Evolutionary conservation across 148 eudicot genomes (phyloP).

Genomic region (Rhododendron kiyosumense): DNA sequence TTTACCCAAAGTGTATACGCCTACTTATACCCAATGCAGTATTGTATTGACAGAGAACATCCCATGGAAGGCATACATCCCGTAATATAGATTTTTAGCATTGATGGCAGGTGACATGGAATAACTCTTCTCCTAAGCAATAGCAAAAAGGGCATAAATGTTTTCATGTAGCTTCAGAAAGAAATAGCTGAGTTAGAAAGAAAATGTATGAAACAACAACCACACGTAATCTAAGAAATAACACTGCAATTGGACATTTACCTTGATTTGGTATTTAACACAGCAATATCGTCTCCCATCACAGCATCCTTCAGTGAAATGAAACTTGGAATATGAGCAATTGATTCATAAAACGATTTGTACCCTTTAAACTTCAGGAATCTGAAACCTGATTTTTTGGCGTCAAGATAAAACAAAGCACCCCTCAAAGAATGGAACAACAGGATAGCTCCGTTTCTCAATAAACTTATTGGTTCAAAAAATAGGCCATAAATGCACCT

Average conservation of each 20-base stretch:
- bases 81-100: not conserved
- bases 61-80: not conserved
- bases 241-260: not conserved
- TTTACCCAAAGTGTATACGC: too few relatives aligned
- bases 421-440: not conserved
- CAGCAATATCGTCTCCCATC: too few relatives aligned
- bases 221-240: not conserved
- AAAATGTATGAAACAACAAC: not conserved
- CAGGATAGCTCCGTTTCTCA: conserved; percentile 15
- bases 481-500: not conserved
- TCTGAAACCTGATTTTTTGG: too few relatives aligned
- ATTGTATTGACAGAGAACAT: not conserved
- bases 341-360: too few relatives aligned
- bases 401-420: not conserved
- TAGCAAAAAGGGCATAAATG: not conserved
- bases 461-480: conserved; percentile 8
- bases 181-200: not conserved
- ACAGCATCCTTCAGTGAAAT: too few relatives aligned
- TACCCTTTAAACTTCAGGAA: too few relatives aligned
- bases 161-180: not conserved
- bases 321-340: too few relatives aligned
- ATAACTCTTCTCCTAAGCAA: not conserved
- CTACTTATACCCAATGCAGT: not conserved
- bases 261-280: not conserved
- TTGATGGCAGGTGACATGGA: not conserved